phyloP scores from a whole-genome alignment of 371 early-diverging fungal species.

The Paraphysoderma sedebokerense region DNA sequence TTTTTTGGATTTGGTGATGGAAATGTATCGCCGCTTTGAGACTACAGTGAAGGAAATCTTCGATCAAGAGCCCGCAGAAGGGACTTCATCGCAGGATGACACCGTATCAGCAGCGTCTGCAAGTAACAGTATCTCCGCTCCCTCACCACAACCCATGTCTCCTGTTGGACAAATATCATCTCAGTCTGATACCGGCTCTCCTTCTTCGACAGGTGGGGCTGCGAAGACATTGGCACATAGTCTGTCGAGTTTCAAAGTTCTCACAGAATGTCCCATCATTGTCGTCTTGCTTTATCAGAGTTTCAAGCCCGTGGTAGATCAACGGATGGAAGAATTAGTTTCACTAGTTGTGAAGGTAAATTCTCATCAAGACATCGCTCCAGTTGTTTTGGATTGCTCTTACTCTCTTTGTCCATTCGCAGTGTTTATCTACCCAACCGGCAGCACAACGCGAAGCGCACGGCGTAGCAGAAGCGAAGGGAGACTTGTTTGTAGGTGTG shows the following conservation, averaged over 20 bases:
- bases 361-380: background rate
- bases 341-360: conserved; percentile 69
- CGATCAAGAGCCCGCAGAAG: conserved; percentile 16
- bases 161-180: conserved; percentile 37
- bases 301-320: conserved; percentile 54
- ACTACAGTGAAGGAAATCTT: conserved; percentile 63
- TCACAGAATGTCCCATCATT: conserved; percentile 94
- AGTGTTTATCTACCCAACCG: conserved; percentile 61
- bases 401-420: background rate
- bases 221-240: conserved; percentile 50
- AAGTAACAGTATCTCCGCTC: conserved; percentile 1
- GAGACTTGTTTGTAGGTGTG: conserved; percentile 61
- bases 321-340: conserved; percentile 66
- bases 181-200: background rate
- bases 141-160: conserved; percentile 61
- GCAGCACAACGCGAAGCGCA: conserved; percentile 55
- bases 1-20: conserved; percentile 77
- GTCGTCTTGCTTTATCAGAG: conserved; percentile 87
- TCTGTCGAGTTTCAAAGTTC: conserved; percentile 81
- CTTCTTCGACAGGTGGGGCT: conserved; percentile 27
- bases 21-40: conserved; percentile 81
- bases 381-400: background rate
- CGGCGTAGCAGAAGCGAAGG: conserved; percentile 38
- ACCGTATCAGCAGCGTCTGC: background rate
- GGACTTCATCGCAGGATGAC: background rate